Evolutionary conservation across 192 early-diverging fungal genomes (phyloP), one percentile per base, ranked within the genome.

Genomic region (Coemansia reversa): DNA sequence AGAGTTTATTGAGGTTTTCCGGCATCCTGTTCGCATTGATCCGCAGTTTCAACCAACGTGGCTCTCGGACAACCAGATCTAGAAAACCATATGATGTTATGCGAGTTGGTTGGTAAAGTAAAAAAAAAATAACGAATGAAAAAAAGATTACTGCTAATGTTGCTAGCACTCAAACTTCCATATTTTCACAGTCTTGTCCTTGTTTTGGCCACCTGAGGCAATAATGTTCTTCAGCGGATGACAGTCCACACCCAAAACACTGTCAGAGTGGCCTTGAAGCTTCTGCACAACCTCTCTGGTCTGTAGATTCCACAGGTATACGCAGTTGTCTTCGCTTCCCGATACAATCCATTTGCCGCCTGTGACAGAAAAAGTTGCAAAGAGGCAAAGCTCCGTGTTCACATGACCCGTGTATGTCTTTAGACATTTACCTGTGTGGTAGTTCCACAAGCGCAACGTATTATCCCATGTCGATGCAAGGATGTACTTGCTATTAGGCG

Each of bases 271-370:
- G 1, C 94, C 97, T 61, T 90, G 88, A 29, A 98, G 86, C 67
- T 87, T 92, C 61, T 98, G 94, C 60, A 97, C 94, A 69, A 99
- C 87, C 75, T 97, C 91, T 62, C 92, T 91, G 24, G 86, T 94
- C 80, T 99, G 96, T 64, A 99, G 77, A 71, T 97, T 93, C 97
- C 97, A 99, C 74, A 98, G 87, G 70, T 97, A 98, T 22, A 99
- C 90, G 76, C 83, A 82, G 61, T 91, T 81, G 80, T 99, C 96
- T 73, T 99, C 97, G 63, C 89, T 91, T 0, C 96, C 97, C 30
- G 90, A 91, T 11, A 99, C 96, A 39, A 99, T 94, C 92, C 93
- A 97, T 77, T 82, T 82, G 70, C 80, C 56, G 91, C 92, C 60
- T 1, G 94, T 97, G 16, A 96, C 92, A 42, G 89, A 93, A 61